Evolutionary conservation across 2,329 filamentous ascomycete genomes (phyloP).

Genomic region (Ceratocystis cubensis): DNA sequence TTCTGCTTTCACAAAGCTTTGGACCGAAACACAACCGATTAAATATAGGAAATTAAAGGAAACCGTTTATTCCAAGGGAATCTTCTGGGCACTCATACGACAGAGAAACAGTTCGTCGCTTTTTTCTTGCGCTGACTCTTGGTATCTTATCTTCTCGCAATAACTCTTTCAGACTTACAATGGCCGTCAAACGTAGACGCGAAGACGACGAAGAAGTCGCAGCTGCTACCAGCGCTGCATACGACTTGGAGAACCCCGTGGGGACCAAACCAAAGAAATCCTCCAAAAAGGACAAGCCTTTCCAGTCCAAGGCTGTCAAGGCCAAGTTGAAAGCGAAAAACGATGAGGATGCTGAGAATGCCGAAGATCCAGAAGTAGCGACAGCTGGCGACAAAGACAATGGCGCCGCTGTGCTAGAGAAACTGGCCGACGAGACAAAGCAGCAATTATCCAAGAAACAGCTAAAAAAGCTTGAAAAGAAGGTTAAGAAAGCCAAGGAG

Average conservation of each 20-base stretch:
- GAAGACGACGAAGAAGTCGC: slow-evolving; percentile 24
- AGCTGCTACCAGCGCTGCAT: slow-evolving; percentile 22
- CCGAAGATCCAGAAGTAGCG: slow-evolving; percentile 15
- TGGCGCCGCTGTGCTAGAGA: slow-evolving; percentile 18
- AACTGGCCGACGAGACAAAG: background rate
- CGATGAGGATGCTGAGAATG: background rate
- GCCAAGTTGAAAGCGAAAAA: slow-evolving; percentile 18
- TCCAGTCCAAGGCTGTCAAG: slow-evolving; percentile 20
- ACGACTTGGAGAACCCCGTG: slow-evolving; percentile 23
- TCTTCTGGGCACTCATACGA: no score
- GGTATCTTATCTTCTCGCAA: background rate
- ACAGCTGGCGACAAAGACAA: slow-evolving; percentile 23
- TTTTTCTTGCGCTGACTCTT: no score
- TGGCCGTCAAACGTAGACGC: slow-evolving; percentile 20
- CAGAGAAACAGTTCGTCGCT: no score
- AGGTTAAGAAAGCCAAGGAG: slow-evolving; percentile 26
- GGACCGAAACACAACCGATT: no score
- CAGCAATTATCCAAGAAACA: slow-evolving; percentile 26
- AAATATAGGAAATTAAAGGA: no score
- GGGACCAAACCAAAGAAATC: slow-evolving; percentile 25
- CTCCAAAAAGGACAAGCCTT: slow-evolving; percentile 24
- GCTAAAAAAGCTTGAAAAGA: slow-evolving; percentile 27
- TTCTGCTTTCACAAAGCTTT: background rate
- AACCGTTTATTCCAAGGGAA: no score
- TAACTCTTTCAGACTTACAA: background rate